Evolutionary conservation across 345 rosid species (phyloP), one percentile per base, ranked within the genome.

Genomic region (Camelina laxa): DNA sequence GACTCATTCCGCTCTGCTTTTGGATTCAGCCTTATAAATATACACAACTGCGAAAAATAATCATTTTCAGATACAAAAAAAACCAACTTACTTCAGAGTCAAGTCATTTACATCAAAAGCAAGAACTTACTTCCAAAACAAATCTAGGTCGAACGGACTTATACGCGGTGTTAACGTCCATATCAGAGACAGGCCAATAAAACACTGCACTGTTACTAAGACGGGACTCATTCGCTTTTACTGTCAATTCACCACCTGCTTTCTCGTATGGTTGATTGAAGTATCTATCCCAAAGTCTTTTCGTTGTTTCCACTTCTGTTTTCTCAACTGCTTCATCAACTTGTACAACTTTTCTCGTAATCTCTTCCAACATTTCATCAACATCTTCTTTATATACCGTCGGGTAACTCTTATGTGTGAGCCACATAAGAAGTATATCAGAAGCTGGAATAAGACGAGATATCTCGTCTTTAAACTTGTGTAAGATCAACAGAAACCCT

Each of bases 321-420:
- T 78, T 83, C 79, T 85, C 78, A 11, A 84, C 84, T n/a, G 65
- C 31, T 63, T 81, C 95, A 77, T 87, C 82, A 24, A 84, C 20
- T 15, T 82, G 64, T 15, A 73, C 89, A 22, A 84, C 82, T 65
- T 83, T 89, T 16, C 63, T 75, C 77, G 75, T 67, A 4, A 70
- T 63, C 48, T 83, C 82, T 47, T 65, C 83, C 74, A 85, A 80
- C 69, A 49, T 81, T 47, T 79, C 94, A 69, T 83, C 87, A 86
- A 88, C 73, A 77, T 93, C 97, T 33, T 86, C 90, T 58, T 79
- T 79, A 80, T 86, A 93, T 19, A 77, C 85, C 44, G 85, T 85
- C 35, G 98, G 95, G 72, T 88, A 93, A 76, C 97, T 93, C 93
- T 88, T 87, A 76, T 88, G 98, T 8, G 92, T 85, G 12, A 89